A percentile compares a stretch with the other conserved stretches of the same genome.
phyloP scores from a whole-genome alignment of 768 basidiomycete species.

The Phallus indusiatus region DNA sequence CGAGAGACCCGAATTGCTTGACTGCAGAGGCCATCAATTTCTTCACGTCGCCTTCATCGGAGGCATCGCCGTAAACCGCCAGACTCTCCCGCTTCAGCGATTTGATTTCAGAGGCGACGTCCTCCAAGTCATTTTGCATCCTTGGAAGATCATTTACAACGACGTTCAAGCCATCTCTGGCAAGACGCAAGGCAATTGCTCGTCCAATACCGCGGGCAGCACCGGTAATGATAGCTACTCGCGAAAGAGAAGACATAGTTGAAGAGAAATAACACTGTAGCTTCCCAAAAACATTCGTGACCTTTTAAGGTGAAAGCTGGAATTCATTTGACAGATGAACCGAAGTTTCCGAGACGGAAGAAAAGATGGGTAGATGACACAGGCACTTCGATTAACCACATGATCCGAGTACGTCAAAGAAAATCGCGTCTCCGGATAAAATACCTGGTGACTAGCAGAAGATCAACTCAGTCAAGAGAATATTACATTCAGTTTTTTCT shows the following conservation, averaged over 20 bases:
- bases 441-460: background rate
- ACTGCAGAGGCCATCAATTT: background rate
- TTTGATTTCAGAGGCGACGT: background rate
- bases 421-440: background rate
- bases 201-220: slow-evolving; percentile 39
- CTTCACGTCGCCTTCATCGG: background rate
- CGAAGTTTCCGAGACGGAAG: background rate
- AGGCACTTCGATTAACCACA: background rate
- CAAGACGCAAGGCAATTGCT: slow-evolving; percentile 37
- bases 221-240: slow-evolving; percentile 36
- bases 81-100: background rate
- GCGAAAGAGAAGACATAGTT: background rate
- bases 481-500: background rate
- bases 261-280: background rate
- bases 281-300: too few relatives aligned
- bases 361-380: background rate
- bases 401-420: background rate
- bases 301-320: background rate
- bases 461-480: background rate
- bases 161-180: slow-evolving; percentile 37
- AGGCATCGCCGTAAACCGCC: slow-evolving; percentile 4
- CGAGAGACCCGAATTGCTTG: slow-evolving; percentile 13
- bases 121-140: background rate
- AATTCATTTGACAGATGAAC: background rate
- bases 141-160: slow-evolving; percentile 34